Conservation (phyloP, 768 basidiomycete genomes). For the Amanita fuliginea region DNA sequence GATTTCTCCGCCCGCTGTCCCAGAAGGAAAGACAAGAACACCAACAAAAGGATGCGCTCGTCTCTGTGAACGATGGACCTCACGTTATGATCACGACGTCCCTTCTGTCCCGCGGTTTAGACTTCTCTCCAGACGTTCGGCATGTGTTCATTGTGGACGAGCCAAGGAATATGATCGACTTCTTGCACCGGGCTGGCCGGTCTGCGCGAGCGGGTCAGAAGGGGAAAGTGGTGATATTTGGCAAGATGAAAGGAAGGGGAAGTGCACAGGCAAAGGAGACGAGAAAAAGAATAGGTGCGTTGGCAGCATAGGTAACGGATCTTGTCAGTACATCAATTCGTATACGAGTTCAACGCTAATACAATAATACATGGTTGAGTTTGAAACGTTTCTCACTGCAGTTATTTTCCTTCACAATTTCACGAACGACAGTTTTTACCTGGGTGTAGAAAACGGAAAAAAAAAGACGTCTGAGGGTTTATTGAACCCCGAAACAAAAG, state of each 20-base stretch:
- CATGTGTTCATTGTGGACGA: conserved; percentile 85
- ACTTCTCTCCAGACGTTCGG: conserved; percentile 67
- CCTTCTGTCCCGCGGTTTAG: conserved; percentile 80
- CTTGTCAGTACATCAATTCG: background rate
- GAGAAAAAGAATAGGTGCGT: conserved; percentile 28
- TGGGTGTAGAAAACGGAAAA: background rate
- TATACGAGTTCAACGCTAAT: too few species aligned
- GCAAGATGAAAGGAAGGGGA: conserved; percentile 57
- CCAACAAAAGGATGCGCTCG: conserved; percentile 4
- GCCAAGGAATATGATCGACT: conserved; percentile 85
- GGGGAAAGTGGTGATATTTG: conserved; percentile 71
- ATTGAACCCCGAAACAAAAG: background rate
- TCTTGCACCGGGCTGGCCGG: conserved; percentile 84
- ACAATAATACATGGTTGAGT: background rate
- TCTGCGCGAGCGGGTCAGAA: conserved; percentile 62
- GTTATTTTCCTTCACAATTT: background rate
- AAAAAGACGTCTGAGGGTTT: background rate
- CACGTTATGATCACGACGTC: conserved; percentile 84
- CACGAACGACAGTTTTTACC: background rate
- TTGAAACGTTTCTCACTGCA: too few species aligned
- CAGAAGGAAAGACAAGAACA: conserved; percentile 6
- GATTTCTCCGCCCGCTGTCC: conserved; percentile 43
- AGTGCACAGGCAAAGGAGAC: conserved; percentile 40
- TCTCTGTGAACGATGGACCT: conserved; percentile 20
- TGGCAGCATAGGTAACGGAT: background rate